These are phyloP conservation scores for Cydonia oblonga DNA, from an alignment of 331 rosid genomes.

Conservation along the genomic window DNA sequence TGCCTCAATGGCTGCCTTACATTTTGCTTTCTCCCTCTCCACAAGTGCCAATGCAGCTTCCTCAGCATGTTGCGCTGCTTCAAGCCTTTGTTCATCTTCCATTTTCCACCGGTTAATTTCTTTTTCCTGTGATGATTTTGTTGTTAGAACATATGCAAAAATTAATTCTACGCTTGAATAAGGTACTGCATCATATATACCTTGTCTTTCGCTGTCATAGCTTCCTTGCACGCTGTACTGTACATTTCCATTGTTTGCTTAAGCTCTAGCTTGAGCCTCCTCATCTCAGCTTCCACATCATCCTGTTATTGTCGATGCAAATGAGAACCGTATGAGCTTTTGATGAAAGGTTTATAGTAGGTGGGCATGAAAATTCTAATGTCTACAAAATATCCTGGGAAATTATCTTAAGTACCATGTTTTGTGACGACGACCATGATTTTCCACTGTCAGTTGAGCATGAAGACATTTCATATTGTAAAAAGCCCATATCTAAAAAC, in stretches of 20 bases:
- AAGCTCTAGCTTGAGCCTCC: constrained; percentile 51
- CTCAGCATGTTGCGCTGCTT: constrained; percentile 25
- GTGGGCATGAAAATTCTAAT: background rate
- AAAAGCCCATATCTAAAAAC: constrained; percentile 17
- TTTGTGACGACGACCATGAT: constrained; percentile 23
- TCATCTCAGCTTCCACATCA: constrained; percentile 64
- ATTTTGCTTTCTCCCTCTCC: constrained; percentile 38
- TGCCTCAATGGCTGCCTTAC: constrained; percentile 38
- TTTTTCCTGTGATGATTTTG: constrained; percentile 20
- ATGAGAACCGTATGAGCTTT: background rate
- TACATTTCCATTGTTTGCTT: constrained; percentile 63
- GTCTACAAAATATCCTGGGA: background rate
- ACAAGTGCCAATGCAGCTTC: constrained; percentile 38
- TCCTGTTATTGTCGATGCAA: constrained; percentile 21
- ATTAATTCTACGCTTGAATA: background rate
- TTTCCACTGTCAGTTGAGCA: constrained; percentile 27
- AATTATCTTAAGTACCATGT: constrained; percentile 16
- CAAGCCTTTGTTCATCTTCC: constrained; percentile 39
- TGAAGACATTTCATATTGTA: constrained; percentile 12
- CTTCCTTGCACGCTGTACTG: constrained; percentile 57
- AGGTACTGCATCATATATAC: background rate
- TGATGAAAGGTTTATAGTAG: background rate
- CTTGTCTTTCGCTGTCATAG: constrained; percentile 37
- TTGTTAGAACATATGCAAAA: background rate
- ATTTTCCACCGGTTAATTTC: constrained; percentile 45